Conservation (phyloP, 2,329 filamentous ascomycete genomes). For the Atkinsonella texensis region DNA sequence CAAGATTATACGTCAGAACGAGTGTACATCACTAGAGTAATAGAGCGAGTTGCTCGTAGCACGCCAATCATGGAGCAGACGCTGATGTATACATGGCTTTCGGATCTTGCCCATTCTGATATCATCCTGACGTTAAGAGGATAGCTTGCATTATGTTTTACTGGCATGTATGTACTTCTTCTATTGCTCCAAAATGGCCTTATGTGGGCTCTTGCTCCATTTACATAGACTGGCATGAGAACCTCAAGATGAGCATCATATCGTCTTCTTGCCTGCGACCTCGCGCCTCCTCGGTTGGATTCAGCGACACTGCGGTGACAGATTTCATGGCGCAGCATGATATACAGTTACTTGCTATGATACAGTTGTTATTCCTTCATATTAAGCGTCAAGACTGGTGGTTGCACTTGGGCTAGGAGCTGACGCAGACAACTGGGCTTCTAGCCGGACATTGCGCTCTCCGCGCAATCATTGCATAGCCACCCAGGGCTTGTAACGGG, state of each 20-base stretch:
- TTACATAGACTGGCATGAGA: not conserved
- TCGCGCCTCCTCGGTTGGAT: no score
- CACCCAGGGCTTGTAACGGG: slow-evolving; percentile 25
- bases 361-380: not conserved
- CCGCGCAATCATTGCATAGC: slow-evolving; percentile 32
- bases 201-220: not conserved
- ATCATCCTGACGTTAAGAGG: not conserved
- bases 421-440: slow-evolving; percentile 1
- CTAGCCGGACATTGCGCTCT: slow-evolving; percentile 14
- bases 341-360: not conserved
- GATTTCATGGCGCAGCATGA: not conserved
- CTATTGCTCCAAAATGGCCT: not conserved
- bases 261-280: no score
- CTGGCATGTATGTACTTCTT: not conserved
- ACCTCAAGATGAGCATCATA: no score
- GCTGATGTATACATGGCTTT: not conserved
- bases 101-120: not conserved
- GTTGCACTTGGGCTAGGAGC: not conserved
- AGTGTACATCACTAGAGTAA: no score
- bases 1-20: no score
- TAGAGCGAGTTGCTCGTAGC: no score
- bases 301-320: not conserved
- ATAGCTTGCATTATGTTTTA: not conserved
- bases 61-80: not conserved
- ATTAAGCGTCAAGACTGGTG: not conserved